A percentile compares a stretch with the other conserved stretches of the same genome.
phyloP scores from a whole-genome alignment of 441 rosid genomes.

The Populus trichocarpa region DNA sequence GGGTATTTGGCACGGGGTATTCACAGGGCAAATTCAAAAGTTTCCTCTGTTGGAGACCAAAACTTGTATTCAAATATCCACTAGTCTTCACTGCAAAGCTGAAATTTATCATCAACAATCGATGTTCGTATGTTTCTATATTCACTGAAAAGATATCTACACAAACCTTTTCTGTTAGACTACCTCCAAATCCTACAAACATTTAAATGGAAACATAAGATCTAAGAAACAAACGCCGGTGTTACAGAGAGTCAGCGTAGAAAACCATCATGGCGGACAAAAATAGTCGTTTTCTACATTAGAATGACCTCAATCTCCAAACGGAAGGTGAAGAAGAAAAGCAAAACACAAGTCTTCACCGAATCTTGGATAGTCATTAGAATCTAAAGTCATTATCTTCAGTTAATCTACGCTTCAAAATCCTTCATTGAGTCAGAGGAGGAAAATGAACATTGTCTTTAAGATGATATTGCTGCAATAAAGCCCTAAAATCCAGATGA shows the following conservation, averaged over 20 bases:
- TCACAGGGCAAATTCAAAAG: neutral
- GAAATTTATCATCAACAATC: neutral
- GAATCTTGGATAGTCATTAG: conserved; percentile 8
- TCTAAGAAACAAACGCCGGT: neutral
- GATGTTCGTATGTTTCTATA: neutral
- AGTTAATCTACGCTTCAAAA: neutral
- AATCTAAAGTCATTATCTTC: neutral
- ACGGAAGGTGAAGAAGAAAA: neutral
- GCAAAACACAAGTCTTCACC: neutral
- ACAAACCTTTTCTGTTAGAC: neutral
- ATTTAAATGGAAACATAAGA: neutral
- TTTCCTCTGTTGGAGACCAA: neutral
- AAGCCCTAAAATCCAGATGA: conserved; percentile 21
- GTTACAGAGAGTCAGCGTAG: neutral
- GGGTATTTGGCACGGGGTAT: neutral
- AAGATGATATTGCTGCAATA: conserved; percentile 28
- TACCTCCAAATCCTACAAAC: neutral
- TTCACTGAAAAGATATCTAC: neutral
- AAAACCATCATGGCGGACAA: neutral
- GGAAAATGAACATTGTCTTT: conserved; percentile 47
- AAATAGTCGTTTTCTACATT: neutral
- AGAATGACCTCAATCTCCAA: neutral
- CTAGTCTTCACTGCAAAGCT: neutral
- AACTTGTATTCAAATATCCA: neutral
- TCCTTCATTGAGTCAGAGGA: conserved; percentile 25